These are phyloP conservation scores for Termitomyces heimii DNA, from an alignment of 768 basidiomycete genomes.

Conservation along the genomic window DNA sequence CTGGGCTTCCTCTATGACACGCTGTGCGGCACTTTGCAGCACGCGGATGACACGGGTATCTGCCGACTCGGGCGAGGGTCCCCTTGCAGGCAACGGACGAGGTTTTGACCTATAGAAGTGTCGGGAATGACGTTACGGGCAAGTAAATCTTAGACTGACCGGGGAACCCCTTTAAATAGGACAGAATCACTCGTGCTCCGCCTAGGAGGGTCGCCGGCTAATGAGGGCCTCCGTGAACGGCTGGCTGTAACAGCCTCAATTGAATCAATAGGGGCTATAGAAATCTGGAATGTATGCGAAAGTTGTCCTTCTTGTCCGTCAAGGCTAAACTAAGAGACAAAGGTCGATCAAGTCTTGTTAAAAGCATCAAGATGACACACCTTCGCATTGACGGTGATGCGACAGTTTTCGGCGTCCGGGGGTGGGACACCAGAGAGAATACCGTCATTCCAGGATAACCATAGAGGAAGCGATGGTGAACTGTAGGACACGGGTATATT, in stretches of 20 bases:
- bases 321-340: constrained; percentile 49
- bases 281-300: constrained; percentile 60
- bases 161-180: constrained; percentile 33
- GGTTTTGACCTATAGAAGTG: constrained; percentile 17
- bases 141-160: constrained; percentile 19
- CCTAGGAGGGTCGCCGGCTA: constrained; percentile 35
- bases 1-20: constrained; percentile 69
- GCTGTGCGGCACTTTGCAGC: constrained; percentile 69
- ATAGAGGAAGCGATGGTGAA: constrained; percentile 77
- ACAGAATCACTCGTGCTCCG: constrained; percentile 44
- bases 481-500: constrained; percentile 75
- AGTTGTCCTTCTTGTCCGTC: constrained; percentile 73
- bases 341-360: background rate
- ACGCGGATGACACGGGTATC: constrained; percentile 77
- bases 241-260: constrained; percentile 34
- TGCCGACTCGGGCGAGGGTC: constrained; percentile 22
- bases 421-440: constrained; percentile 78
- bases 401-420: constrained; percentile 67
- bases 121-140: background rate
- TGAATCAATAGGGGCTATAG: constrained; percentile 58
- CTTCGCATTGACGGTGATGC: constrained; percentile 71
- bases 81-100: constrained; percentile 20
- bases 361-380: constrained; percentile 28
- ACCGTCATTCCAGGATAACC: constrained; percentile 87
- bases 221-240: constrained; percentile 36